Evolutionary conservation across 306 rosid species (phyloP).

Genomic region (Cucurbita argyrosperma): DNA sequence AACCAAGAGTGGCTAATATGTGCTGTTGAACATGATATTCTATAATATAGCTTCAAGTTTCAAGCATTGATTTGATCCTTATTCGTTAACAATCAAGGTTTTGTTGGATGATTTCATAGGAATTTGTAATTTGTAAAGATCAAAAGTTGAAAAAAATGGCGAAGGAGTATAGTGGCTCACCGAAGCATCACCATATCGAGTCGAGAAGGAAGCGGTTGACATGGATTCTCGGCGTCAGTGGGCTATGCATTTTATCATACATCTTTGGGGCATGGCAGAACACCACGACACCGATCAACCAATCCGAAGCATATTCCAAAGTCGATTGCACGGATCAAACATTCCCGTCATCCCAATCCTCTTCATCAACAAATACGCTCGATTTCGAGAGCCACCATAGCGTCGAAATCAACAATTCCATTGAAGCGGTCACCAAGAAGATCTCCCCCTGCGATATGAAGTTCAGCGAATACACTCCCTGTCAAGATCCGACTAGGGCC

Average conservation of each 20-base stretch:
- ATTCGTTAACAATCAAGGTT: background rate
- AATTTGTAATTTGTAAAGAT: background rate
- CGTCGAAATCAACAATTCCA: conserved; percentile 28
- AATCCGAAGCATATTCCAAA: conserved; percentile 30
- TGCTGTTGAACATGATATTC: background rate
- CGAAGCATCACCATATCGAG: conserved; percentile 66
- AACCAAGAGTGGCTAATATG: background rate
- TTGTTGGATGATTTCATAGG: background rate
- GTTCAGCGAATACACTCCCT: conserved; percentile 75
- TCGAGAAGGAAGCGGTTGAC: conserved; percentile 55
- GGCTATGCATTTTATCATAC: conserved; percentile 58
- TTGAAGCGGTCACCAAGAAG: conserved; percentile 12
- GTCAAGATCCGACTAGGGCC: conserved; percentile 57
- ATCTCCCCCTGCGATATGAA: conserved; percentile 51
- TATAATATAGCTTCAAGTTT: background rate
- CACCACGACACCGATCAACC: conserved; percentile 22
- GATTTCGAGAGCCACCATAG: conserved; percentile 72
- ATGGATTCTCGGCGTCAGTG: conserved; percentile 64
- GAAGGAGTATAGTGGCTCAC: conserved; percentile 73
- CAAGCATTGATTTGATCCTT: background rate
- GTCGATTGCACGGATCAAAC: conserved; percentile 34
- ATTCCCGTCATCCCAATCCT: background rate
- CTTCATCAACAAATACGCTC: conserved; percentile 10
- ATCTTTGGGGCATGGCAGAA: conserved; percentile 66
- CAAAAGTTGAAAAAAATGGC: conserved; percentile 29